Percentiles rank a stretch among this genome's conserved stretches.
Evolutionary conservation across 305 asterid genomes (phyloP).

Genomic region (Fraxinus velutina): DNA sequence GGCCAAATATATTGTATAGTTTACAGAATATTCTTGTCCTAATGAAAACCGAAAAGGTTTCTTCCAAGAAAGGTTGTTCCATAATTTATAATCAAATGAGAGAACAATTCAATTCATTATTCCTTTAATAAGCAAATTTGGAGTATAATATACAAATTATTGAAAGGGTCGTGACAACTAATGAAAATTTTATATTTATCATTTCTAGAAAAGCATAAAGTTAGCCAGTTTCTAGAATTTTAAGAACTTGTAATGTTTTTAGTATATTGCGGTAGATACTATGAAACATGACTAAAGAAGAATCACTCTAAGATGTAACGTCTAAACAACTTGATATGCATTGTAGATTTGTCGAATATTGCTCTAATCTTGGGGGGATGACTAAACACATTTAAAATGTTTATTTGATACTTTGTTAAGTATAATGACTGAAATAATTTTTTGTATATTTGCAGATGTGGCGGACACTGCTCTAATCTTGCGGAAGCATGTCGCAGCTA

Average conservation of each 20-base stretch:
- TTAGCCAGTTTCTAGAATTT: not conserved
- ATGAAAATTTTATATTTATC: not conserved
- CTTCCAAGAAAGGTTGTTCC: not conserved
- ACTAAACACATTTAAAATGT: not conserved
- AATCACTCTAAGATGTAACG: not conserved
- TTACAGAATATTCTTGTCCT: not conserved
- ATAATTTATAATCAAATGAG: not conserved
- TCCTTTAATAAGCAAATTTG: not conserved
- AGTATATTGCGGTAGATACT: not conserved
- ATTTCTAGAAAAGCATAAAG: not conserved
- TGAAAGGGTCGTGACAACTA: not conserved
- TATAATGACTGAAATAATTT: not conserved
- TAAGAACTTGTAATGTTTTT: not conserved
- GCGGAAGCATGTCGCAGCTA: conserved; percentile 54
- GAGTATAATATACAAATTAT: not conserved
- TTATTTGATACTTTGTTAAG: not conserved
- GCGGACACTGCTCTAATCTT: conserved; percentile 76
- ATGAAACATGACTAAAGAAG: not conserved
- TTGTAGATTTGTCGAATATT: not conserved
- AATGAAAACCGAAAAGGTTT: not conserved
- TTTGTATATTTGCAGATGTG: conserved; percentile 51
- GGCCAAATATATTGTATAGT: not conserved
- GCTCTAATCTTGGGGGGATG: not conserved
- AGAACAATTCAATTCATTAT: not conserved
- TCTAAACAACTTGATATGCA: not conserved